Evolutionary conservation across 1,139 yeast genomes (phyloP), one percentile per base, ranked within the genome.

Genomic region (Nakaseomyces glabratus): DNA sequence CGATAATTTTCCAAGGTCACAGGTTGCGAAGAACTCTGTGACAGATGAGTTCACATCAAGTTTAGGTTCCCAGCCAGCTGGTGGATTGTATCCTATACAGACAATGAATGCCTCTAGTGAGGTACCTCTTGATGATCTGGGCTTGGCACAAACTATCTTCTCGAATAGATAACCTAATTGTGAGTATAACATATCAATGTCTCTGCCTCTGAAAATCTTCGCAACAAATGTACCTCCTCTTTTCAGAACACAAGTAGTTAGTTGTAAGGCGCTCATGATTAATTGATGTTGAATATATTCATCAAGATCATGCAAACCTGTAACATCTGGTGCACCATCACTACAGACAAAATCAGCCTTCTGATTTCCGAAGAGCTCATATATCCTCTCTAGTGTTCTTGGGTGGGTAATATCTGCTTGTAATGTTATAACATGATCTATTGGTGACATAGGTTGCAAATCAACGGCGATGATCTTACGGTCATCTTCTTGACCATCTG

Each of bases 321-420:
- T 93, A 17, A 90, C 98, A 61, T 90, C 98, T 1, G 98, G 98
- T 0, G 98, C 98, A 35, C 98, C 98, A 58, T 90, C 98, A 45
- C 93, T 81, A 49, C 95, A 84, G 1, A 90, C 95, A 54, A 90
- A 81, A 57, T 90, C 98, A 0, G 97, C 97, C 35, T 82, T 77
- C 48, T 82, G 84, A 28, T 95, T 95, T 22, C 84, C 93, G 62
- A 90, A 90, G 23, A 80, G 69, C 25, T 77, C 81, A 46, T 82
- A 63, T 31, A 90, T 90, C 49, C 69, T 69, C 33, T 71, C 70
- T 36, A 90, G 65, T 0, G 98, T 90, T 52, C 75, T 73, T 8
- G 98, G 97, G 57, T 90, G 96, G 3, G 98, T 90, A 46, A 90
- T 90, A 61, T 90, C 98, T 1, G 97, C 97, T 57, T 90, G 98